Base-by-base conservation (phyloP, 2,329 filamentous ascomycete genomes). In the Helminthosporium solani region DNA sequence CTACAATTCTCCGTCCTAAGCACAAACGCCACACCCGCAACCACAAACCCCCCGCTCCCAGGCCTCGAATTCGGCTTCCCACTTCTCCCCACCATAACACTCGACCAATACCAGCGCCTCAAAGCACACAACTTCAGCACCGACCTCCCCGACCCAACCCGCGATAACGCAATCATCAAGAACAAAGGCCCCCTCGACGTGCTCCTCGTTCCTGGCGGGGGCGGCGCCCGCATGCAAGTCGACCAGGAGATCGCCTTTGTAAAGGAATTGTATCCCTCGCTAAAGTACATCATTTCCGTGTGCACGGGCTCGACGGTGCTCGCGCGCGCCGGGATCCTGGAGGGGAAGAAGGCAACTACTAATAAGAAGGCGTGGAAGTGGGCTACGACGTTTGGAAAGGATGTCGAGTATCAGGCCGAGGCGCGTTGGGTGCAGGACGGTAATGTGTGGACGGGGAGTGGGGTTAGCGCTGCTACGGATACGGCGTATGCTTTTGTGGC, bases 401-500 rank as follows among this genome's bases (percentile, higher is more conserved):
- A 75, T 1, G 79, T 83, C 0, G 66, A 77, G 1, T 87, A 84
- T 83, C 73, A 82, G 67, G 72, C 1, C 70, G 73, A n/a, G 84
- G 20, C 84, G 20, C 73, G 84, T 31, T 87, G 81, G 78, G 78
- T 85, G 0, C 67, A 73, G 1, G 83, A 86, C 66, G 83, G 80
- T 14, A 84, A 85, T 46, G 70, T 86, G 7, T 87, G 83, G 82
- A 80, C 78, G 3, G 79, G 78, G 1, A 82, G 80, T 0, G 83
- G 84, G 0, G 75, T 85, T 5, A 75, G 75, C 42, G 80, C 82
- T 1, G 82, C 81, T 0, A 82, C 81, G 36, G 82, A 85, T 68
- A 71, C 77, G 42, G 78, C 73, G 45, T 70, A 81, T 50, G 79
- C 76, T 0, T 84, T 77, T 58, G 68, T 84, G 19, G 70, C 60